A percentile compares a stretch with the other conserved stretches of the same genome.
Conservation (phyloP, 306 rosid genomes). For the Quercus engelmannii region DNA sequence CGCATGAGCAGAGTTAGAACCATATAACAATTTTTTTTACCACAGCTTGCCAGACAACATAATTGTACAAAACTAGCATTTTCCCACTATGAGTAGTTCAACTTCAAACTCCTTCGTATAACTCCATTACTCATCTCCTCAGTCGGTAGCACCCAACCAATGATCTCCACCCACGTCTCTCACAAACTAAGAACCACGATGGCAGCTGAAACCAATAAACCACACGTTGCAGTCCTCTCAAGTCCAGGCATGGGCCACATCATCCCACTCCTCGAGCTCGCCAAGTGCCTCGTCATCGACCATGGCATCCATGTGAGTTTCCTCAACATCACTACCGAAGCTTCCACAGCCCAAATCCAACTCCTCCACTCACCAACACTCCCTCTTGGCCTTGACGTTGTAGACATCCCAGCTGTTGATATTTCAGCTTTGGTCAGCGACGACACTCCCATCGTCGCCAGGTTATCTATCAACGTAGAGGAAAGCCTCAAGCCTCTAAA, state of each 20-base stretch:
- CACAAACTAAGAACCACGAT: background rate
- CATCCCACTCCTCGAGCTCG: constrained; percentile 36
- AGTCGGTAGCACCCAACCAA: too few relatives aligned
- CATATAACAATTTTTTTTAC: too few relatives aligned
- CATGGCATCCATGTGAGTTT: constrained; percentile 37
- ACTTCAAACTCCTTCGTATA: too few relatives aligned
- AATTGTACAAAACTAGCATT: too few relatives aligned
- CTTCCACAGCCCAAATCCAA: constrained; percentile 33
- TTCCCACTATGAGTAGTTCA: too few relatives aligned
- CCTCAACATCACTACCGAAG: constrained; percentile 48
- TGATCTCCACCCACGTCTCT: background rate
- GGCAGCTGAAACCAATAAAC: background rate
- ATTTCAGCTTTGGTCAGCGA: constrained; percentile 1
- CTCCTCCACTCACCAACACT: constrained; percentile 31
- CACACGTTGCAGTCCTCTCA: constrained; percentile 34
- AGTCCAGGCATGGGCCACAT: constrained; percentile 50
- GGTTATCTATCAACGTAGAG: constrained; percentile 14
- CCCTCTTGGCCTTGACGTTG: constrained; percentile 22
- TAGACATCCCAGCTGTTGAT: constrained; percentile 37
- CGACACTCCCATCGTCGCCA: constrained; percentile 7
- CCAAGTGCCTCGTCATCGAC: constrained; percentile 28
- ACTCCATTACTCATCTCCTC: too few relatives aligned
- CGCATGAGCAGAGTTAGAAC: too few relatives aligned
- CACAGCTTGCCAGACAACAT: too few relatives aligned
- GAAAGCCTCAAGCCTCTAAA: constrained; percentile 25